Evolutionary conservation across 257 asterid species (phyloP).

Genomic region (Anisodus tanguticus): DNA sequence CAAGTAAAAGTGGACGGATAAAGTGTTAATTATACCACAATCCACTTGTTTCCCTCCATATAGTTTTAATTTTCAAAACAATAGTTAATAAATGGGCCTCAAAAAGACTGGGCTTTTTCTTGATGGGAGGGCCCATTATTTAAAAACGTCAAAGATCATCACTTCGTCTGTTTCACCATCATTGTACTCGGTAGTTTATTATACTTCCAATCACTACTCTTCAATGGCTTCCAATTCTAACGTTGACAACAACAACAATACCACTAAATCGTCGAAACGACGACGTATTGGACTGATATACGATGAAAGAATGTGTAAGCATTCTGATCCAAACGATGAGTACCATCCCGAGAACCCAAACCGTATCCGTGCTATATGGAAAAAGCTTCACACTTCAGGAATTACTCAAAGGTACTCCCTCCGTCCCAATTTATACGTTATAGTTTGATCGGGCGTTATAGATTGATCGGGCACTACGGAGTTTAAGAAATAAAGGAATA

Average conservation of each 20-base stretch:
- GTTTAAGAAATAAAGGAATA: no score
- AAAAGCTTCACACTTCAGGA: conserved; percentile 66
- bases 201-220: background rate
- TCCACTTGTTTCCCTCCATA: background rate
- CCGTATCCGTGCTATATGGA: conserved; percentile 81
- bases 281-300: conserved; percentile 84
- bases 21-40: no score
- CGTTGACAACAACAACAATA: no score
- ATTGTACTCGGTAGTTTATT: background rate
- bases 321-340: conserved; percentile 51
- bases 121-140: background rate
- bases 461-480: no score
- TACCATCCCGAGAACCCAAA: conserved; percentile 80
- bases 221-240: conserved; percentile 9
- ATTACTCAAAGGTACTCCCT: conserved; percentile 48
- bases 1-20: no score
- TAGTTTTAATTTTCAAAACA: no score
- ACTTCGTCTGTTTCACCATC: background rate
- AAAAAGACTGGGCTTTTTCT: no score
- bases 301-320: conserved; percentile 86
- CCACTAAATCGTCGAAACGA: background rate
- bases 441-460: no score
- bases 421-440: no score
- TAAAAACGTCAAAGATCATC: background rate
- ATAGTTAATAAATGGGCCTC: no score